phyloP scores from a whole-genome alignment of 2,329 filamentous ascomycete species.

The Colletotrichum sidae region DNA sequence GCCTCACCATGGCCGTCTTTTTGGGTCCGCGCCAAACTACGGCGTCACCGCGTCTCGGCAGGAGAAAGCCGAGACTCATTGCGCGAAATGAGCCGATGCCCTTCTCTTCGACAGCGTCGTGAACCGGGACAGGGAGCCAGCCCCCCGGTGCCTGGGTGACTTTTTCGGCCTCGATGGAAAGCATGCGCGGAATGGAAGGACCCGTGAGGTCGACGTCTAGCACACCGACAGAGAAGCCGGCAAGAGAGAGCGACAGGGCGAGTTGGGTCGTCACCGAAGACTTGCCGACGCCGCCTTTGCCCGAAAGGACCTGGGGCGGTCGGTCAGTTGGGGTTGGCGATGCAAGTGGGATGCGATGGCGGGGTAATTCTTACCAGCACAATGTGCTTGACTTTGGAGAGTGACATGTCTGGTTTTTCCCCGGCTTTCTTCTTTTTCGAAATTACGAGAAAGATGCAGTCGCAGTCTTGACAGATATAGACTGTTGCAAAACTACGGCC shows the following conservation, averaged over 20 bases:
- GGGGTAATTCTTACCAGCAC: conserved; percentile 68
- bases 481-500: too few relatives aligned
- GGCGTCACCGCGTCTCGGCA: conserved; percentile 85
- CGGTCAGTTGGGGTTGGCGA: conserved; percentile 7
- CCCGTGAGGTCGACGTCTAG: conserved; percentile 97
- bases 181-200: conserved; percentile 94
- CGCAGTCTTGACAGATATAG: too few relatives aligned
- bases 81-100: conserved; percentile 77
- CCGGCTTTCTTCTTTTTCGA: too few relatives aligned
- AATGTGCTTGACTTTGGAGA: conserved; percentile 80
- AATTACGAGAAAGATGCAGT: too few relatives aligned
- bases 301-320: conserved; percentile 78
- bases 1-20: conserved; percentile 98
- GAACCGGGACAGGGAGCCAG: conserved; percentile 90
- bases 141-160: conserved; percentile 92
- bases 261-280: conserved; percentile 98
- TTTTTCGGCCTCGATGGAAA: conserved; percentile 88
- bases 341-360: conserved; percentile 17
- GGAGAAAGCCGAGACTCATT: conserved; percentile 94
- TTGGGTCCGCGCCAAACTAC: conserved; percentile 98
- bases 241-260: conserved; percentile 86
- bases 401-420: conserved; percentile 62
- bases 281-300: conserved; percentile 98
- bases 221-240: conserved; percentile 90
- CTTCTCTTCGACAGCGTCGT: conserved; percentile 65